Percentiles rank a stretch among this genome's conserved stretches.
phyloP scores from a whole-genome alignment of 257 asterid genomes.

The Primulina eburnea region DNA sequence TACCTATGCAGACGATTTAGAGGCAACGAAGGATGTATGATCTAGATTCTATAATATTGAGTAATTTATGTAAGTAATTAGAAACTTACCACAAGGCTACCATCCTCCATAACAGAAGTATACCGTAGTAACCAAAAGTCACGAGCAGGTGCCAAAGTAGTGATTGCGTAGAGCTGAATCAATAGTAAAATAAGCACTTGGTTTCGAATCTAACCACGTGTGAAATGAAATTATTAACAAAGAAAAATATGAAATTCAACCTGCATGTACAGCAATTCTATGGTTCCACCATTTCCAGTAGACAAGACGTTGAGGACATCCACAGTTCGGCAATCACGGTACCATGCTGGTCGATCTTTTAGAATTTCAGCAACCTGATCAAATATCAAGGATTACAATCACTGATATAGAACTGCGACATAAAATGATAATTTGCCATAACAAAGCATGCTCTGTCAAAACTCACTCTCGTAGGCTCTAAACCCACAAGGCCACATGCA shows the following conservation, averaged over 20 bases:
- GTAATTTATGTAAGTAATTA: not conserved
- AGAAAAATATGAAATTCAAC: slow-evolving; percentile 28
- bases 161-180: slow-evolving; percentile 83
- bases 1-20: slow-evolving; percentile 38
- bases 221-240: not conserved
- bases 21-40: not conserved
- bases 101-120: slow-evolving; percentile 95
- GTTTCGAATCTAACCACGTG: not conserved
- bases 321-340: slow-evolving; percentile 90
- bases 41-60: not conserved
- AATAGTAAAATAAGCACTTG: slow-evolving; percentile 5
- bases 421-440: not conserved
- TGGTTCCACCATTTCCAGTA: slow-evolving; percentile 92
- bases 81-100: slow-evolving; percentile 84
- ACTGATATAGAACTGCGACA: not conserved
- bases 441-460: not conserved
- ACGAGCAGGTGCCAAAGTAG: slow-evolving; percentile 93
- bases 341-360: slow-evolving; percentile 94
- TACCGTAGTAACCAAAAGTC: slow-evolving; percentile 94
- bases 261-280: slow-evolving; percentile 97
- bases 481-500: slow-evolving; percentile 96
- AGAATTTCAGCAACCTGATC: slow-evolving; percentile 91
- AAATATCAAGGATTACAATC: not conserved
- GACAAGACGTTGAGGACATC: slow-evolving; percentile 84
- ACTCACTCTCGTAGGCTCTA: slow-evolving; percentile 92